These are phyloP conservation scores for Scheffersomyces amazonensis DNA, from an alignment of 805 yeast genomes.

Conservation along the genomic window DNA sequence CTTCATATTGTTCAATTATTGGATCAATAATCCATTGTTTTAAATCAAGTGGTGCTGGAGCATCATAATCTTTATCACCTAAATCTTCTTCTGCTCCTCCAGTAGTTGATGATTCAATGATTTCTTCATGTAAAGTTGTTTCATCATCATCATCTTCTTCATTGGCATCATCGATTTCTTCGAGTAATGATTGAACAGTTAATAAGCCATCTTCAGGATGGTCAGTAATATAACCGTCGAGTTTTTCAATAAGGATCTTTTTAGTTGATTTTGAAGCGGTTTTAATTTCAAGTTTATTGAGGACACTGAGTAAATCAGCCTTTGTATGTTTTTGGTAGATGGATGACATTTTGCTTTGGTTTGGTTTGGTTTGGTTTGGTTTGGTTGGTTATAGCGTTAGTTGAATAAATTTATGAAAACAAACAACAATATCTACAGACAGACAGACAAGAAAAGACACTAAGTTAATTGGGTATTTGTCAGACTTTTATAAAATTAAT, in stretches of 20 bases:
- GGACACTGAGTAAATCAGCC: constrained; percentile 36
- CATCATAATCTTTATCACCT: constrained; percentile 33
- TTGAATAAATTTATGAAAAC: too few species aligned
- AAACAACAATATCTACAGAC: too few species aligned
- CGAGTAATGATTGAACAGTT: constrained; percentile 13
- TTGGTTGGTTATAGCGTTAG: too few species aligned
- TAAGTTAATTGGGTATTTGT: too few species aligned
- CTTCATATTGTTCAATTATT: constrained; percentile 27
- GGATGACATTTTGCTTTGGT: too few species aligned
- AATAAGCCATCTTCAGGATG: constrained; percentile 23
- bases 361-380: too few species aligned
- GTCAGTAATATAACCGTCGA: constrained; percentile 24
- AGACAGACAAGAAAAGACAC: too few species aligned
- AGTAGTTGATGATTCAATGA: constrained; percentile 8
- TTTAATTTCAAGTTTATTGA: constrained; percentile 32
- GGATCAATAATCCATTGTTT: constrained; percentile 39
- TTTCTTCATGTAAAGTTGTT: constrained; percentile 18
- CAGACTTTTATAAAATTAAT: too few species aligned
- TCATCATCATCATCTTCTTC: constrained; percentile 17
- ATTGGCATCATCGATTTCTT: constrained; percentile 14
- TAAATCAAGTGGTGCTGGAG: constrained; percentile 38
- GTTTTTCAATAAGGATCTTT: constrained; percentile 37
- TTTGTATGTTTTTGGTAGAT: constrained; percentile 24
- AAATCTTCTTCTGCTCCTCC: constrained; percentile 27
- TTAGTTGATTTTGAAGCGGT: constrained; percentile 39